Conservation (phyloP, 164 flowering plant genomes). For the Brasenia schreberi region DNA sequence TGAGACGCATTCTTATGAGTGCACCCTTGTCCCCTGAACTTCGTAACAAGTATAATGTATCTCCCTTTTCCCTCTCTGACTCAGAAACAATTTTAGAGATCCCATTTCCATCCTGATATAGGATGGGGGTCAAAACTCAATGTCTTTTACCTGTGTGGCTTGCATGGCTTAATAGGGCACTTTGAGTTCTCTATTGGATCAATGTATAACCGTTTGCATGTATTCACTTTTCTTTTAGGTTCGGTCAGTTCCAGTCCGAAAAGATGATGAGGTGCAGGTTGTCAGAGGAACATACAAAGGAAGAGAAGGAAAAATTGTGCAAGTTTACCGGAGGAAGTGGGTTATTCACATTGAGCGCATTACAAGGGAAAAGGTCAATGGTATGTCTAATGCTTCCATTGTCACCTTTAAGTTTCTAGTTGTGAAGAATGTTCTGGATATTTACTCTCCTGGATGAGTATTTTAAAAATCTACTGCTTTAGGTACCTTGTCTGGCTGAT, state of each 20-base stretch:
- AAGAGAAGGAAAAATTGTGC: conserved; percentile 19
- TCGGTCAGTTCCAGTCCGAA: conserved; percentile 16
- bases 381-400: not conserved
- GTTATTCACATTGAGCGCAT: conserved; percentile 22
- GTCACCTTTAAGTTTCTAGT: too few relatives aligned
- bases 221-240: not conserved
- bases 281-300: conserved; percentile 20
- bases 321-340: conserved; percentile 18
- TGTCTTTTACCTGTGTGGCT: too few relatives aligned
- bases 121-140: too few relatives aligned
- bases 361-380: conserved; percentile 22
- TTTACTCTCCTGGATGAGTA: too few relatives aligned
- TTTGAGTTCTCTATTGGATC: too few relatives aligned
- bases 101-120: too few relatives aligned
- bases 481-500: too few relatives aligned
- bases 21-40: conserved; percentile 10
- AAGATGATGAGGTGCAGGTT: conserved; percentile 25
- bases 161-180: too few relatives aligned
- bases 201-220: too few relatives aligned
- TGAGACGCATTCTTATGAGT: conserved; percentile 9
- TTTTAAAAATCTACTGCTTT: too few relatives aligned
- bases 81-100: too few relatives aligned
- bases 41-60: conserved; percentile 7
- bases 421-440: too few relatives aligned
- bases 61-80: not conserved